Conservation (phyloP, 768 basidiomycete genomes). For the Podaxis sp. region DNA sequence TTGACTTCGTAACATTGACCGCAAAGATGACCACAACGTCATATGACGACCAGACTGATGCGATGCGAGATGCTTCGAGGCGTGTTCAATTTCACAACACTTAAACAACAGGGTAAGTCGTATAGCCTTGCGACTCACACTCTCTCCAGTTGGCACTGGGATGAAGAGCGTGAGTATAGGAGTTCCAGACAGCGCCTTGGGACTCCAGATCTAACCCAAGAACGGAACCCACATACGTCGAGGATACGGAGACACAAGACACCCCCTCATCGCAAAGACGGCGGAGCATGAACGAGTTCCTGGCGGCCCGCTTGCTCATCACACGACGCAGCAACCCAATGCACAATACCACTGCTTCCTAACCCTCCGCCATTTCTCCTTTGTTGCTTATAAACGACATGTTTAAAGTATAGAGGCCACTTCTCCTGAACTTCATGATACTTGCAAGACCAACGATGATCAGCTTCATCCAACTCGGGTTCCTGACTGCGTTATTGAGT, state of each 20-base stretch:
- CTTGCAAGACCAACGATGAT: not conserved
- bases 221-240: too few relatives aligned
- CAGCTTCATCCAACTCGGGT: not conserved
- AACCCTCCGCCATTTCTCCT: slow-evolving; percentile 9
- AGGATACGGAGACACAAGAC: too few relatives aligned
- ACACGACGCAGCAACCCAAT: not conserved
- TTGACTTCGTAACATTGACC: not conserved
- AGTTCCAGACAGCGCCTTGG: not conserved
- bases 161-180: not conserved
- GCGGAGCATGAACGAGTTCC: not conserved
- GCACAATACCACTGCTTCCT: not conserved
- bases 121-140: not conserved
- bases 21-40: not conserved
- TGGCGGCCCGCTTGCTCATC: slow-evolving; percentile 4
- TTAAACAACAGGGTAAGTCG: not conserved
- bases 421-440: not conserved
- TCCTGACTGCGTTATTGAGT: not conserved
- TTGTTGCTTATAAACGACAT: not conserved
- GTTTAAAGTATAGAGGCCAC: not conserved
- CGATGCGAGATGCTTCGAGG: not conserved
- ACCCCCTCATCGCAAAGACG: not conserved
- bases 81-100: not conserved
- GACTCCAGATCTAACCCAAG: not conserved
- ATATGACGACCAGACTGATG: not conserved
- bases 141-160: too few relatives aligned